phyloP scores from a whole-genome alignment of 73 alveolate species.

The Blepharisma stoltei region DNA sequence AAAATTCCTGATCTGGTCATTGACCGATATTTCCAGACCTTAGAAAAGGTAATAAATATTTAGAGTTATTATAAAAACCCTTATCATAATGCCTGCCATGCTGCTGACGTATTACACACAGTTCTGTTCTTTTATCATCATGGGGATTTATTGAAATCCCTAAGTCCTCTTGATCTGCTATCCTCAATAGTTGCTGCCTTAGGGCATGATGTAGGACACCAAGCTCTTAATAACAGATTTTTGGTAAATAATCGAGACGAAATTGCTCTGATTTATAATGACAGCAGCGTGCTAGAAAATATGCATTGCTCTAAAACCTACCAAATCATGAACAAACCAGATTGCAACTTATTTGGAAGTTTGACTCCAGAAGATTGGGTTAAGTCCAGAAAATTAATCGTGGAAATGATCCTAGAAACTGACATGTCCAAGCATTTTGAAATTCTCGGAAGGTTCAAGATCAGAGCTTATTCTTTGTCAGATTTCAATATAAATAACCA shows the following conservation, averaged over 20 bases:
- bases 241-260: neutral
- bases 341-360: constrained; percentile 37
- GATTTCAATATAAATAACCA: too few species aligned
- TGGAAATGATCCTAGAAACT: constrained; percentile 51
- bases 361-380: constrained; percentile 41
- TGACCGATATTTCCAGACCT: too few species aligned
- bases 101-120: constrained; percentile 32
- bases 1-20: too few species aligned
- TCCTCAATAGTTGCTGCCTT: too few species aligned
- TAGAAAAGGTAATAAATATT: too few species aligned
- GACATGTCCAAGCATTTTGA: constrained; percentile 28
- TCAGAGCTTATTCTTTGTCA: too few species aligned
- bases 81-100: constrained; percentile 40
- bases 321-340: constrained; percentile 44
- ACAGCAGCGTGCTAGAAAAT: constrained; percentile 64
- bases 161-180: too few species aligned
- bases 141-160: too few species aligned
- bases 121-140: too few species aligned
- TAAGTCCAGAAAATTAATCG: constrained; percentile 40
- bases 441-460: too few species aligned
- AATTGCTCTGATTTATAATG: constrained; percentile 60
- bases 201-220: too few species aligned
- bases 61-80: neutral
- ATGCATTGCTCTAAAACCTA: constrained; percentile 60
- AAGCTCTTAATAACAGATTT: too few species aligned